Evolutionary conservation across 169 alveolate species (phyloP), one percentile per base, ranked within the genome.

Genomic region (Plasmodium gonderi): DNA sequence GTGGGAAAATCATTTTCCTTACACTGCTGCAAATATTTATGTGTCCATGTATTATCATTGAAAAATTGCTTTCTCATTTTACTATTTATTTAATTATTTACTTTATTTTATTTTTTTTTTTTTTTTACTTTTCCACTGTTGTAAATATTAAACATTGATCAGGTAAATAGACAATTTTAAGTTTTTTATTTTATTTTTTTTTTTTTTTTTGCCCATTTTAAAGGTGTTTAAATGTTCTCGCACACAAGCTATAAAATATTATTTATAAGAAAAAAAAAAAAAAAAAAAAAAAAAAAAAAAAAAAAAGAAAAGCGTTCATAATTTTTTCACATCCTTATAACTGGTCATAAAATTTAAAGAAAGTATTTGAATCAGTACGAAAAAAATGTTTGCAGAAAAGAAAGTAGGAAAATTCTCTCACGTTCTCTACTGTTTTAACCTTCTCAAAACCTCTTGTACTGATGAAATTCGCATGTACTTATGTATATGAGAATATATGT

Each of bases 291-390:
- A 54, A 26, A 54, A 54, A 54, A 54, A 54, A 54, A 79, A 80
- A 80, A 64, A 38, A 80, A 78, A 78, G 38, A 78, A 78, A 78
- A 47, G 65, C 26, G 81, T 74, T 74, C 81, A 74, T 74, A 74
- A 74, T 74, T 40, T 78, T 78, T 78, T 78, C 87, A 36, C 51
- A 78, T 78, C 40, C 7, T 78, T 78, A 26, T 23, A 4, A 26
- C 33, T 20, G 20, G 49, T 54, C 36, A 42, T 38, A 45, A 40
- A 76, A 76, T n/a, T 17, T 20, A 17, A 76, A 40, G 42, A 12
- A 77, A 77, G 36, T 45, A n/a, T 12, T 77, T 54, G 60, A 77
- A 77, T 77, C 60, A 77, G 38, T 14, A 45, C 31, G 36, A 44
- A 12, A 26, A 23, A 26, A 60, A 42, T 17, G 17, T 47, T 64